These are phyloP conservation scores for Arachis hypogaea DNA, from an alignment of 306 rosid genomes.

Conservation along the genomic window DNA sequence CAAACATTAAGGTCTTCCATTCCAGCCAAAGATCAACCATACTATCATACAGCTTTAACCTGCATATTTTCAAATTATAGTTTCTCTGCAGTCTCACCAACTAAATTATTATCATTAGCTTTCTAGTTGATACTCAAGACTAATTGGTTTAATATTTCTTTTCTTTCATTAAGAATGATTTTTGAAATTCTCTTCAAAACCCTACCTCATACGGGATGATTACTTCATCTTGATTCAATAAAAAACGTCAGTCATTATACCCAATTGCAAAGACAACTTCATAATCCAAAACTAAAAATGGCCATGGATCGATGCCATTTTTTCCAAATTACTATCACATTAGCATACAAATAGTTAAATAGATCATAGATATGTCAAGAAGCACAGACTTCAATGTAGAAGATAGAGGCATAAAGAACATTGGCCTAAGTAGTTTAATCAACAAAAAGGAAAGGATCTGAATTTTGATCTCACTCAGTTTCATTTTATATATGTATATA, in stretches of 20 bases:
- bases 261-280: conserved; percentile 16
- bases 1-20: conserved; percentile 30
- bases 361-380: too few species aligned
- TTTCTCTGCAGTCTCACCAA: conserved; percentile 12
- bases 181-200: conserved; percentile 19
- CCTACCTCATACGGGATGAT: not conserved
- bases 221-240: not conserved
- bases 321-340: too few species aligned
- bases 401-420: too few species aligned
- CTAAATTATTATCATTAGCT: conserved; percentile 20
- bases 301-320: too few species aligned
- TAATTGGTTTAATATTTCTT: not conserved
- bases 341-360: too few species aligned
- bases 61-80: conserved; percentile 7
- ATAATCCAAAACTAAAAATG: conserved; percentile 17
- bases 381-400: too few species aligned
- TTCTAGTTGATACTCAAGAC: not conserved
- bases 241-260: not conserved
- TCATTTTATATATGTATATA: too few species aligned
- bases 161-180: conserved; percentile 6
- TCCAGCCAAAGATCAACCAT: not conserved
- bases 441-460: too few species aligned
- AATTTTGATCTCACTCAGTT: too few species aligned
- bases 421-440: too few species aligned
- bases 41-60: not conserved